Evolutionary conservation across 148 eudicot genomes (phyloP).

Genomic region (Camellia japonica): DNA sequence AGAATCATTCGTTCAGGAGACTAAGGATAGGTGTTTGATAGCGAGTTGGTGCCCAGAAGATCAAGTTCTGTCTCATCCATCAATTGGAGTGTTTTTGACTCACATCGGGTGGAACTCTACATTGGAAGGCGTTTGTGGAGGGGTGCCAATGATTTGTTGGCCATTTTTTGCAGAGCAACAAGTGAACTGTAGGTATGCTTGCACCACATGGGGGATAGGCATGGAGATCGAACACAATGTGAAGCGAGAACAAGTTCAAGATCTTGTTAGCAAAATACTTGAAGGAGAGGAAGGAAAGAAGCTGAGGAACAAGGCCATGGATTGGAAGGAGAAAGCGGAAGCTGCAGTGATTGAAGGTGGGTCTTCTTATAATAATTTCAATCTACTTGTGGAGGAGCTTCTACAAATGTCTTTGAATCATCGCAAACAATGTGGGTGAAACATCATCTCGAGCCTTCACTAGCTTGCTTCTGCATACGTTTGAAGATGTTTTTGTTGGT

Average conservation of each 20-base stretch:
- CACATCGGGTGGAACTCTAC: conserved; percentile 15
- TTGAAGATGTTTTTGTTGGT: no score
- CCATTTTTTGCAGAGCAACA: conserved; percentile 12
- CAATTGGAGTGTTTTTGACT: neutral
- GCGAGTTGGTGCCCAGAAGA: neutral
- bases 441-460: neutral
- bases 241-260: conserved; percentile 9
- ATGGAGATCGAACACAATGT: conserved; percentile 5
- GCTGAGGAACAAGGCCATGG: neutral
- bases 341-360: neutral
- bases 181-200: conserved; percentile 17
- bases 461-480: no score
- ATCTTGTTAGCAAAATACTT: neutral
- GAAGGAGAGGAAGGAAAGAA: conserved; percentile 6
- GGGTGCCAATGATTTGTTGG: conserved; percentile 10
- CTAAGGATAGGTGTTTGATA: neutral
- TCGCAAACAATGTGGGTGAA: neutral
- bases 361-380: neutral
- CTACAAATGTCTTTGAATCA: neutral
- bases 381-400: conserved; percentile 2
- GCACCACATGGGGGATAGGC: conserved; percentile 15
- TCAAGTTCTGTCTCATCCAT: neutral
- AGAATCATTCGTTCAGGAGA: neutral
- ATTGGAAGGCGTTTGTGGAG: conserved; percentile 6
- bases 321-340: conserved; percentile 7